Conservation (phyloP, 345 rosid genomes). For the Euclidium syriacum region DNA sequence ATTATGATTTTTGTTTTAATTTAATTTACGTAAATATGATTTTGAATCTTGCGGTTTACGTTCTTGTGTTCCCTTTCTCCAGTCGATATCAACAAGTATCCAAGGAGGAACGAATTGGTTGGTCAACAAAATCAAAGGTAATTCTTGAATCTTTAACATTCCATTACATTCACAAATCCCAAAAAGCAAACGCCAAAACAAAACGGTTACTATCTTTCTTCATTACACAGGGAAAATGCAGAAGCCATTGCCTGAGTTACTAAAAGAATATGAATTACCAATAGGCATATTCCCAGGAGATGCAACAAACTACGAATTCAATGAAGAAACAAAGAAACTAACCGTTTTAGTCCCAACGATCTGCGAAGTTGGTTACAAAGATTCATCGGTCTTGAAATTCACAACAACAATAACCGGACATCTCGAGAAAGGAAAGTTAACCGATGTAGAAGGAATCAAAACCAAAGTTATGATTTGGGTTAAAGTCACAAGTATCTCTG, state of each 20-base stretch:
- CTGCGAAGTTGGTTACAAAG: conserved; percentile 92
- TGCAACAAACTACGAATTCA: conserved; percentile 93
- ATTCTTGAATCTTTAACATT: background rate
- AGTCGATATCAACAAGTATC: conserved; percentile 78
- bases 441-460: conserved; percentile 85
- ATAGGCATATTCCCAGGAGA: conserved; percentile 88
- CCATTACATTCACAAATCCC: background rate
- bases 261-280: conserved; percentile 71
- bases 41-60: background rate
- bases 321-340: conserved; percentile 69
- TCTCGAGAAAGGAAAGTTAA: conserved; percentile 74
- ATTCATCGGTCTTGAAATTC: conserved; percentile 80
- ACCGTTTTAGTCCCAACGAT: conserved; percentile 74
- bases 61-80: background rate
- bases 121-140: conserved; percentile 96
- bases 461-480: conserved; percentile 87
- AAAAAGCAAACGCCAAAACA: no score
- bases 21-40: background rate
- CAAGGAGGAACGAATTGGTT: conserved; percentile 93
- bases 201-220: background rate
- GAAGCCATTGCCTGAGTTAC: conserved; percentile 80
- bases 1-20: no score
- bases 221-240: conserved; percentile 74
- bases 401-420: conserved; percentile 52
- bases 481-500: conserved; percentile 62